phyloP scores from a whole-genome alignment of 139 green algal species.

The Chlamydomonas incerta region DNA sequence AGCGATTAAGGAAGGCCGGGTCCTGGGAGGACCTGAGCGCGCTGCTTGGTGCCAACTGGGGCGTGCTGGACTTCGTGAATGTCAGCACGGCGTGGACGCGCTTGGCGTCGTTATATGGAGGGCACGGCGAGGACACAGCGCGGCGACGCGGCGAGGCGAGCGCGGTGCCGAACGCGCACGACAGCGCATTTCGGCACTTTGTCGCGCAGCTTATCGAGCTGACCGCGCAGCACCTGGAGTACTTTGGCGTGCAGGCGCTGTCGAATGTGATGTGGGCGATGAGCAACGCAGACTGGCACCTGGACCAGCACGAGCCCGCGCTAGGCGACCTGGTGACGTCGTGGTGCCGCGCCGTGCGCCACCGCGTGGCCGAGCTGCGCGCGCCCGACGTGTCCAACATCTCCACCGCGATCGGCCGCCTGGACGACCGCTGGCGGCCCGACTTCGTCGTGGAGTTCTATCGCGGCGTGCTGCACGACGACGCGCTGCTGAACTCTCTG shows the following conservation, averaged over 20 bases:
- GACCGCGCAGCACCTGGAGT: background rate
- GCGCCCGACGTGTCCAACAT: conserved; percentile 33
- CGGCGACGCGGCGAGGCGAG: too few relatives aligned
- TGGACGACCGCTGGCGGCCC: conserved; percentile 18
- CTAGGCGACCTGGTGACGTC: background rate
- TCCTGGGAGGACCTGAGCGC: conserved; percentile 22
- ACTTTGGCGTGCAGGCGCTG: conserved; percentile 23
- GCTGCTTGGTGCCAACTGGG: background rate
- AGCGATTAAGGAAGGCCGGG: background rate
- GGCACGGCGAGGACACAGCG: too few relatives aligned
- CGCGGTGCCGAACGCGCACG: background rate
- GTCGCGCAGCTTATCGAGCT: conserved; percentile 7
- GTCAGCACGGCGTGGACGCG: conserved; percentile 24
- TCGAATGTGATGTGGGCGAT: conserved; percentile 34
- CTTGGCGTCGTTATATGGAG: background rate
- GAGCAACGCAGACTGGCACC: conserved; percentile 30
- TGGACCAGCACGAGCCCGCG: conserved; percentile 24
- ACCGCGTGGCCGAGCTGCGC: background rate
- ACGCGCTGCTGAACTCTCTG: background rate
- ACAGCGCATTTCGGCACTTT: conserved; percentile 8
- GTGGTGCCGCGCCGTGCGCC: background rate
- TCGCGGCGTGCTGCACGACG: conserved; percentile 8
- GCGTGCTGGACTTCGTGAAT: conserved; percentile 20
- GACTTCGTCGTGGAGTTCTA: conserved; percentile 26
- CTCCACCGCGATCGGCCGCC: conserved; percentile 22